A percentile compares a stretch with the other conserved stretches of the same genome.
Evolutionary conservation across 2,329 filamentous ascomycete species (phyloP).

Genomic region (Aureobasidium sp.): DNA sequence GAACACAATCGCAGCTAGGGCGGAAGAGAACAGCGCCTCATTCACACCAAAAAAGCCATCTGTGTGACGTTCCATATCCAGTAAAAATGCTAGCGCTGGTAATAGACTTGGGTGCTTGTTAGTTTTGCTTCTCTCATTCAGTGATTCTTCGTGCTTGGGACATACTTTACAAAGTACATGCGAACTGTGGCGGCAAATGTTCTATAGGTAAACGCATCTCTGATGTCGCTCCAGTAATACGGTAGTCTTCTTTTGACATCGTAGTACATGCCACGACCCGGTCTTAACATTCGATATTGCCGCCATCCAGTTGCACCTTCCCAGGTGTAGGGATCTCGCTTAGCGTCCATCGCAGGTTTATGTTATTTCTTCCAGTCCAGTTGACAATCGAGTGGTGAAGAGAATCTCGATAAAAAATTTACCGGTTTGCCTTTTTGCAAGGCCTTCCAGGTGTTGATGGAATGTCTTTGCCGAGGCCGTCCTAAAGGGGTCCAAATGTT

Average conservation of each 20-base stretch:
- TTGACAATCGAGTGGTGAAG: background rate
- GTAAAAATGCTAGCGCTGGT: slow-evolving; percentile 12
- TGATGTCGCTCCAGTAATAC: slow-evolving; percentile 48
- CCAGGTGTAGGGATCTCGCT: slow-evolving; percentile 29
- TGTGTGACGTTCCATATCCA: slow-evolving; percentile 50
- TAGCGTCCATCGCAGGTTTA: background rate
- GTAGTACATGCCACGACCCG: slow-evolving; percentile 45
- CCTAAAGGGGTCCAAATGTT: background rate
- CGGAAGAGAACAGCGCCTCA: slow-evolving; percentile 47
- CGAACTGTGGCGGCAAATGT: slow-evolving; percentile 46
- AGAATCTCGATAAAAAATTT: background rate
- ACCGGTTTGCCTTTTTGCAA: background rate
- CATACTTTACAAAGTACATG: slow-evolving; percentile 50
- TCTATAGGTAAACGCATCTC: slow-evolving; percentile 46
- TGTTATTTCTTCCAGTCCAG: background rate
- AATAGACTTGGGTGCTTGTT: background rate
- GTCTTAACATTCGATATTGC: slow-evolving; percentile 31
- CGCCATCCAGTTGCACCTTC: slow-evolving; percentile 27
- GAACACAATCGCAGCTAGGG: slow-evolving; percentile 47
- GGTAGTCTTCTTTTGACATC: slow-evolving; percentile 45
- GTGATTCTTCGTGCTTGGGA: background rate
- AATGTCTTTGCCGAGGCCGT: background rate
- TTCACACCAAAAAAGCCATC: slow-evolving; percentile 49
- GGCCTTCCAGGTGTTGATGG: background rate
- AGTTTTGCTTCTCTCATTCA: background rate